Conservation (phyloP, 768 basidiomycete genomes). For the Tricholoma flavovirens region DNA sequence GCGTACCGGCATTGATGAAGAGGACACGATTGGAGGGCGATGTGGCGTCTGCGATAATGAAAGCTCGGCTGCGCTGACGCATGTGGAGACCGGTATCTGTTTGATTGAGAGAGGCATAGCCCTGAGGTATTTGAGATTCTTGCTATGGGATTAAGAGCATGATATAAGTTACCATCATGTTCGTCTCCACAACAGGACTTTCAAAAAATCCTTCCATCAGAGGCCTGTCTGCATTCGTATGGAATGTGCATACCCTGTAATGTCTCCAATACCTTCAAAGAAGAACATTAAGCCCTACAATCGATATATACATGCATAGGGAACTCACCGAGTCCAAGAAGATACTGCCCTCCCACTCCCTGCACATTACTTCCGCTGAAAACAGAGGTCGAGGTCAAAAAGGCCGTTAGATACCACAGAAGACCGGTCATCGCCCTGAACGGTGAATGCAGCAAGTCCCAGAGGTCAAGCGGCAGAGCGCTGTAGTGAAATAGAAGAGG, state of each 20-base stretch:
- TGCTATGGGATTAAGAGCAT: background rate
- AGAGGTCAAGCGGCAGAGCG: slow-evolving; percentile 31
- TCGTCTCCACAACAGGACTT: slow-evolving; percentile 76
- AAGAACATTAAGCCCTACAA: background rate
- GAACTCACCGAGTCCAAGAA: slow-evolving; percentile 53
- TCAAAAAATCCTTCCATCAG: slow-evolving; percentile 1
- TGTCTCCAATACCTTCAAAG: slow-evolving; percentile 58
- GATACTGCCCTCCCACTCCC: slow-evolving; percentile 38
- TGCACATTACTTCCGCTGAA: slow-evolving; percentile 27
- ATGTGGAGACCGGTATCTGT: slow-evolving; percentile 73
- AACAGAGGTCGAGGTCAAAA: slow-evolving; percentile 31
- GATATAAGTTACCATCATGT: slow-evolving; percentile 58
- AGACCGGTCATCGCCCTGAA: slow-evolving; percentile 33
- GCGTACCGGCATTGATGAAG: slow-evolving; percentile 69
- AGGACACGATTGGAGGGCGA: slow-evolving; percentile 55
- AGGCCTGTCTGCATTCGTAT: too few species aligned
- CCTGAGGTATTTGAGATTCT: slow-evolving; percentile 29
- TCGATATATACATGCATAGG: background rate
- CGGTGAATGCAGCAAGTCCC: slow-evolving; percentile 30
- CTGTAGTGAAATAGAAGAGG: slow-evolving; percentile 29
- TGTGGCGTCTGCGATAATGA: slow-evolving; percentile 61
- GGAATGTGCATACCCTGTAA: slow-evolving; percentile 52
- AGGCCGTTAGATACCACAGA: slow-evolving; percentile 39
- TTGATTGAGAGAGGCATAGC: slow-evolving; percentile 61
- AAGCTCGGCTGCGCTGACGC: slow-evolving; percentile 74